Evolutionary conservation across 345 rosid genomes (phyloP).

Genomic region (Barbarea vulgaris): DNA sequence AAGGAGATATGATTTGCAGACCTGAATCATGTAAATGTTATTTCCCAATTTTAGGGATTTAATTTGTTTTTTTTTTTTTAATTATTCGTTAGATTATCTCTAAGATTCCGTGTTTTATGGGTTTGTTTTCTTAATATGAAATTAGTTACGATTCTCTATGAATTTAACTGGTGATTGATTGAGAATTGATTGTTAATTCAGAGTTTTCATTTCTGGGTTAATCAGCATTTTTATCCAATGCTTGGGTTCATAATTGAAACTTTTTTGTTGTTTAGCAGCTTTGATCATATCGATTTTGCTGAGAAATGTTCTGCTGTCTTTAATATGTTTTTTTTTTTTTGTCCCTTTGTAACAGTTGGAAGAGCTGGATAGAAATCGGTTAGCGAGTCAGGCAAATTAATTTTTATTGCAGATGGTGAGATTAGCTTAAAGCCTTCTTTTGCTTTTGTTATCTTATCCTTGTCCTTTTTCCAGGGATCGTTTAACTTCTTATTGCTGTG

Average conservation of each 20-base stretch:
- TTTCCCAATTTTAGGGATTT: slow-evolving; percentile 40
- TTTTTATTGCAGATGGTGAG: slow-evolving; percentile 36
- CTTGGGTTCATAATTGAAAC: slow-evolving; percentile 2
- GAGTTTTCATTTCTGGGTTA: slow-evolving; percentile 8
- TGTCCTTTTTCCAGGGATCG: slow-evolving; percentile 1
- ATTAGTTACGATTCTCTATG: slow-evolving; percentile 6
- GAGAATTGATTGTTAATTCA: not conserved
- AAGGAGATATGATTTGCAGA: slow-evolving; percentile 42
- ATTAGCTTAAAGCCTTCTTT: not conserved
- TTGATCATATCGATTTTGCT: slow-evolving; percentile 22
- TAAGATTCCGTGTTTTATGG: slow-evolving; percentile 38
- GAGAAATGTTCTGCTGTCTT: slow-evolving; percentile 16
- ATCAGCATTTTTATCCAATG: not conserved
- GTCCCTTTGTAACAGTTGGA: slow-evolving; percentile 33
- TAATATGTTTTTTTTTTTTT: slow-evolving; percentile 17
- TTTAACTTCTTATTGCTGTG: too few species aligned
- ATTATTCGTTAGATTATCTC: slow-evolving; percentile 6
- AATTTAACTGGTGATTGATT: slow-evolving; percentile 22
- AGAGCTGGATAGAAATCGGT: slow-evolving; percentile 15
- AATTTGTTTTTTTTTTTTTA: too few species aligned
- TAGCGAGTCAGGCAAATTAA: slow-evolving; percentile 1
- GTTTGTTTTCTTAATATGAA: slow-evolving; percentile 20
- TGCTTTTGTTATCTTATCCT: not conserved
- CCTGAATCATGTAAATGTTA: slow-evolving; percentile 54
- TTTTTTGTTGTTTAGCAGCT: slow-evolving; percentile 7